These are phyloP conservation scores for Microthlaspi erraticum DNA, from an alignment of 345 rosid species.

Conservation along the genomic window DNA sequence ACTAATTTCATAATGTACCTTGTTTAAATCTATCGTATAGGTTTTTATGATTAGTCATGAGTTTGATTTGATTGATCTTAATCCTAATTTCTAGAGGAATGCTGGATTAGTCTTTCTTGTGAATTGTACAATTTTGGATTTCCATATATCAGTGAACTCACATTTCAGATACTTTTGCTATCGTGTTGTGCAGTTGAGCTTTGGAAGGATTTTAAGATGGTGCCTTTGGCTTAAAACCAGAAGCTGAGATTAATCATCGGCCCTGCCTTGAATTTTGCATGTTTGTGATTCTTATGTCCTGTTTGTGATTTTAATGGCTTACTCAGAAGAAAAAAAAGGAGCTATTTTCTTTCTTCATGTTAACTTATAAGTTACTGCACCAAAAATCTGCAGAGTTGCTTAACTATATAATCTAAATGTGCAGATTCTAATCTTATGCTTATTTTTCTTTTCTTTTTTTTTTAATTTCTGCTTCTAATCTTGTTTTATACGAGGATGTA, in stretches of 20 bases:
- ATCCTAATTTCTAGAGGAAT: constrained; percentile 9
- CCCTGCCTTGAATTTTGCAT: constrained; percentile 38
- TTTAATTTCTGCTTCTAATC: too few species aligned
- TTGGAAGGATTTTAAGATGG: constrained; percentile 10
- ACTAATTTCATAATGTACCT: constrained; percentile 13
- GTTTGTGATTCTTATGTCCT: constrained; percentile 35
- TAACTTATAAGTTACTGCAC: constrained; percentile 43
- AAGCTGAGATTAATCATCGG: constrained; percentile 27
- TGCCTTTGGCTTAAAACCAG: constrained; percentile 24
- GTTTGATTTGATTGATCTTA: constrained; percentile 1
- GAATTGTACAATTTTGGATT: neutral
- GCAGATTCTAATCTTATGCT: constrained; percentile 39
- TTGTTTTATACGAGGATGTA: too few species aligned
- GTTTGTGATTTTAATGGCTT: constrained; percentile 34
- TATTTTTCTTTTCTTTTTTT: neutral
- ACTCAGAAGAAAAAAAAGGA: neutral
- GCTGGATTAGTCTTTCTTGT: neutral
- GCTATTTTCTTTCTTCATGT: constrained; percentile 27
- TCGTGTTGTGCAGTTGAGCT: constrained; percentile 37
- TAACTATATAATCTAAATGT: constrained; percentile 43
- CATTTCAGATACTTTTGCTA: neutral
- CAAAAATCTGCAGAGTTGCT: constrained; percentile 41
- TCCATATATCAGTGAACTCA: neutral
- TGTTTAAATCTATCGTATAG: neutral
- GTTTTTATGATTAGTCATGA: neutral